Base-by-base conservation (phyloP, 768 basidiomycete genomes). In the Xerocomellus amylosporus region DNA sequence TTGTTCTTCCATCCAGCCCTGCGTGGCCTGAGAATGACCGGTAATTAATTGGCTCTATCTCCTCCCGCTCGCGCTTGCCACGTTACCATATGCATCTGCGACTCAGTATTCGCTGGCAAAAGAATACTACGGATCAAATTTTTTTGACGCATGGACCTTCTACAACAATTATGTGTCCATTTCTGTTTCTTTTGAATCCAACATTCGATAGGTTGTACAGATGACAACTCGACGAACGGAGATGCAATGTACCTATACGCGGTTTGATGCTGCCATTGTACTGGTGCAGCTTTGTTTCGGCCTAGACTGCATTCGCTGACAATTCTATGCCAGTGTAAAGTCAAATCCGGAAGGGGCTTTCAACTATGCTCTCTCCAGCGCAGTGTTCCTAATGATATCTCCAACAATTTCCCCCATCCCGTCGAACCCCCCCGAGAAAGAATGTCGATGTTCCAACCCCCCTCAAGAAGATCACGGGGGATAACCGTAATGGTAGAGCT, bases 121-220 rank as follows among this genome's bases (percentile, higher is more conserved):
- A 61, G 78, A 80, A 51, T 87, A 84, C 67, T 63, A 77, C 4
- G 86, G 87, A 1, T 64, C 75, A n/a, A 75, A 65, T 7, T 88
- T 89, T 68, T 88, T 88, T 58, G 71, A 88, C 49, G 78, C 75
- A 12, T 88, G 86, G 86, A 71, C 73, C n/a, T 87, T 83, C 64
- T 88, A 82, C 56, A 74, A 79, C 45, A 58, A 80, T 56, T 80
- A 84, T 82, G 57, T 53, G 79, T 72, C 24, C 38, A 15, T 22
- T 24, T 51, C 4, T n/a, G 12, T 33, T 53, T 37, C 28, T 19
- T 9, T 22, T 20, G 33, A 15, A 33, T 39, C 24, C 31, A 19
- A 36, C 45, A 38, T 49, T 49, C 20, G 28, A 58, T 38, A 31
- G 1, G 9, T 24, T 34, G 43, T 9, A 38, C 57, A 88, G 84